Evolutionary conservation across 108 stramenopile species (phyloP).

Genomic region (Stephanodiscus minutulus): DNA sequence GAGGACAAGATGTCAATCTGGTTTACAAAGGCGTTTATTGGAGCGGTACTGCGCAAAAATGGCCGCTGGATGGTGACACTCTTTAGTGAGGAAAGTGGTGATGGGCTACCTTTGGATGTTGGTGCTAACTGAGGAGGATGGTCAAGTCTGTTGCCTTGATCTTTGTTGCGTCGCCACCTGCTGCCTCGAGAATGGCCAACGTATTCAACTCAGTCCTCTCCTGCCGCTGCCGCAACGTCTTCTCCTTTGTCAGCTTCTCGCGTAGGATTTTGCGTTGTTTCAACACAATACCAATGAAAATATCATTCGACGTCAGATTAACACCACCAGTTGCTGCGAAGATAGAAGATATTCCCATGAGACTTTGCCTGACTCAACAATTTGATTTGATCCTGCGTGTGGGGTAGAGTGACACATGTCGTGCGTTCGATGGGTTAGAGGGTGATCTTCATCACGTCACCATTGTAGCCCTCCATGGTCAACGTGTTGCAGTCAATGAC

Average conservation of each 20-base stretch:
- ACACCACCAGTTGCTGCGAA: too few species aligned
- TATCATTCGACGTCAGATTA: neutral
- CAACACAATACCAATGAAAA: neutral
- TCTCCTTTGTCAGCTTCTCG: neutral
- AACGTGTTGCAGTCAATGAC: neutral
- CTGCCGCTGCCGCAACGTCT: too few species aligned
- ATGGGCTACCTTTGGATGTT: neutral
- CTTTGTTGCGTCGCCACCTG: neutral
- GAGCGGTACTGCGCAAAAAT: too few species aligned
- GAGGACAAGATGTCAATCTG: too few species aligned
- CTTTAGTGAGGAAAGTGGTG: too few species aligned
- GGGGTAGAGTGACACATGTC: too few species aligned
- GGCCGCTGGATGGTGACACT: too few species aligned
- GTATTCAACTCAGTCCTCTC: neutral
- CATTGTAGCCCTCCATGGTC: neutral
- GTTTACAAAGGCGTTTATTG: too few species aligned
- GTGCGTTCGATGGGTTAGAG: too few species aligned
- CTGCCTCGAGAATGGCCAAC: neutral
- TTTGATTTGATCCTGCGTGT: too few species aligned
- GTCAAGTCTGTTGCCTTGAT: neutral
- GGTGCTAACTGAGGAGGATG: neutral
- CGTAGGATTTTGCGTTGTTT: neutral
- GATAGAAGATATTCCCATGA: too few species aligned
- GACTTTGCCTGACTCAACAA: too few species aligned
- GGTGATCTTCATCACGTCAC: neutral